Conservation (phyloP, 225 moss, liverwort and hornwort species). For the Physcomitrellopsis africana region DNA sequence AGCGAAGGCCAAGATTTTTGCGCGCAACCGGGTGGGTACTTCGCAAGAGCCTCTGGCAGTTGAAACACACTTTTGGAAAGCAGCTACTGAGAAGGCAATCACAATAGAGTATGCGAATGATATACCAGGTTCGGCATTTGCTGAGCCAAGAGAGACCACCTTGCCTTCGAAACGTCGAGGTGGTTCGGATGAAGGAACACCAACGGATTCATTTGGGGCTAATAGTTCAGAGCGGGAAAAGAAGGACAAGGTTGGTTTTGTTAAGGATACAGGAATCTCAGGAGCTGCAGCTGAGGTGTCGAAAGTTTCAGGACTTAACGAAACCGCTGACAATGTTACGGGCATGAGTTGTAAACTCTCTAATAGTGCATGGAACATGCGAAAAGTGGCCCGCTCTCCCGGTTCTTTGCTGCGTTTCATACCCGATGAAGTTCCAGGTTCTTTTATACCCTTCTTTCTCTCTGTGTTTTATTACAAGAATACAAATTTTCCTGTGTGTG, state of each 20-base stretch:
- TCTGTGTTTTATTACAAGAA: too few species aligned
- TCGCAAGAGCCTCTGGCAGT: constrained; percentile 56
- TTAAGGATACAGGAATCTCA: constrained; percentile 31
- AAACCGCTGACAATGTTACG: constrained; percentile 51
- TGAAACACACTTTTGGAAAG: constrained; percentile 87
- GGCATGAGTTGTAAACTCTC: constrained; percentile 57
- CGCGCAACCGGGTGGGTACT: constrained; percentile 76
- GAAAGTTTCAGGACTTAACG: constrained; percentile 39
- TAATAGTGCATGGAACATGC: constrained; percentile 69
- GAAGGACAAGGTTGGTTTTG: constrained; percentile 36
- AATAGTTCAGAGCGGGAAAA: constrained; percentile 44
- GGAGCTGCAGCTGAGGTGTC: constrained; percentile 42
- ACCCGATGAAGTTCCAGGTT: constrained; percentile 69
- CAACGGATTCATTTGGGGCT: constrained; percentile 26
- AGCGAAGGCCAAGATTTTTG: constrained; percentile 74
- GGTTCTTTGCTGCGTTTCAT: constrained; percentile 67
- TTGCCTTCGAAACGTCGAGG: constrained; percentile 42
- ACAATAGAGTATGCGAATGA: constrained; percentile 94
- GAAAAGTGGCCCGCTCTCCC: constrained; percentile 57
- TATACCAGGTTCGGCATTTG: constrained; percentile 93
- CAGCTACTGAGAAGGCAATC: constrained; percentile 82
- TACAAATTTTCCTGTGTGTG: too few species aligned
- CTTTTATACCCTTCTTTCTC: constrained; percentile 6
- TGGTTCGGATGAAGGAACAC: constrained; percentile 42
- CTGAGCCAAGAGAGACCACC: constrained; percentile 53